A percentile compares a stretch with the other conserved stretches of the same genome.
Conservation (phyloP, 306 rosid genomes). For the Carpinus fangiana region DNA sequence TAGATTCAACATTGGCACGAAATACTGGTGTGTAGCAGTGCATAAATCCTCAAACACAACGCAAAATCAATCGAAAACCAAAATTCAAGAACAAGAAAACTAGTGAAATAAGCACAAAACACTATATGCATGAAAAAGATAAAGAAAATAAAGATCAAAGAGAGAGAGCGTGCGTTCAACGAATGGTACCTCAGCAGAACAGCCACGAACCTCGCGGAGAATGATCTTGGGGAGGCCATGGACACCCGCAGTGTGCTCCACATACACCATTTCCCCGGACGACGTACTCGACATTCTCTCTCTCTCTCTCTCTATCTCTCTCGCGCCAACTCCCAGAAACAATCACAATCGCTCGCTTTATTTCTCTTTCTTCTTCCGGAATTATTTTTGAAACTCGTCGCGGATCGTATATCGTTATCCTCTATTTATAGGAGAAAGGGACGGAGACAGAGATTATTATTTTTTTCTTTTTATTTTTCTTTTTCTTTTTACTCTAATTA, state of each 20-base stretch:
- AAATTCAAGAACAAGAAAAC: background rate
- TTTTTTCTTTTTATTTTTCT: no score
- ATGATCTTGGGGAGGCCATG: slow-evolving; percentile 62
- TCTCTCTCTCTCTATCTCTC: background rate
- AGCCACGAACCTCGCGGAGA: slow-evolving; percentile 58
- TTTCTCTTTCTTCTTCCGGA: background rate
- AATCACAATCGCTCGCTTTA: background rate
- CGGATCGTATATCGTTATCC: background rate
- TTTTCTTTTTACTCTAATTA: no score
- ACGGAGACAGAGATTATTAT: background rate
- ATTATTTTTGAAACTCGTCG: background rate
- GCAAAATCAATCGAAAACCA: background rate
- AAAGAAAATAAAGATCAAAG: slow-evolving; percentile 7
- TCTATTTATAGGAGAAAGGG: background rate
- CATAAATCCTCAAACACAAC: background rate
- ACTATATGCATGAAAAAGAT: background rate
- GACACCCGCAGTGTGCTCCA: slow-evolving; percentile 39
- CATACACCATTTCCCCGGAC: slow-evolving; percentile 29
- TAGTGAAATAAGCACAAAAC: background rate
- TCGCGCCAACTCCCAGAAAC: background rate
- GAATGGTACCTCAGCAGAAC: slow-evolving; percentile 54
- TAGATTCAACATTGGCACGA: background rate
- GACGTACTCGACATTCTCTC: slow-evolving; percentile 29
- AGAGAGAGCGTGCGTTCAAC: background rate
- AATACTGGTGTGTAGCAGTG: background rate